These are phyloP conservation scores for Rhizoctonia solani DNA, from an alignment of 1,284 basidiomycete species.

Conservation along the genomic window DNA sequence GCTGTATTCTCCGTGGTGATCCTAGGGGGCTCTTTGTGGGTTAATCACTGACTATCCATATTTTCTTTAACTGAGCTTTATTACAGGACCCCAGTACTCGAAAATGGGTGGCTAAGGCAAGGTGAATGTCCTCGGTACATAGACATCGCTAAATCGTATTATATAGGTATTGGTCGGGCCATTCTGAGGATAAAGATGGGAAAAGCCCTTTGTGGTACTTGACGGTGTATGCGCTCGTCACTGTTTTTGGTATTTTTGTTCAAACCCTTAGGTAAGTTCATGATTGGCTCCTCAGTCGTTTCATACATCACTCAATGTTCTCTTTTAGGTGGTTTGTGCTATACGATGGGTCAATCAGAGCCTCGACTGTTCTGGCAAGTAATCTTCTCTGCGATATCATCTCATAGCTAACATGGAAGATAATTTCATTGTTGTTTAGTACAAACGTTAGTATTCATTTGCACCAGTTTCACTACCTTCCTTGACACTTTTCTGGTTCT, in stretches of 20 bases:
- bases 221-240: constrained; percentile 63
- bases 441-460: constrained; percentile 5
- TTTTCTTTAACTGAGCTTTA: constrained; percentile 49
- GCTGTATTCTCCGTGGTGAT: constrained; percentile 62
- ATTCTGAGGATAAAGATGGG: constrained; percentile 46
- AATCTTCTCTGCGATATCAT: background rate
- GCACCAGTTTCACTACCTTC: background rate
- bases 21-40: constrained; percentile 41
- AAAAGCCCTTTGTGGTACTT: constrained; percentile 75
- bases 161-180: constrained; percentile 59
- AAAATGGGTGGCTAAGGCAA: constrained; percentile 82
- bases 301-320: background rate
- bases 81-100: constrained; percentile 73
- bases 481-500: constrained; percentile 31
- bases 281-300: constrained; percentile 56
- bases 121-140: constrained; percentile 37
- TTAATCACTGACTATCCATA: background rate
- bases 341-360: constrained; percentile 72
- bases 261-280: constrained; percentile 66
- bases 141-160: background rate
- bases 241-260: constrained; percentile 59
- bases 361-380: constrained; percentile 59
- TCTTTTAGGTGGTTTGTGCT: constrained; percentile 18
- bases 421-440: constrained; percentile 10
- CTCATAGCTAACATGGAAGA: constrained; percentile 32